phyloP scores from a whole-genome alignment of 306 rosid species.

The Quercus bicolor region DNA sequence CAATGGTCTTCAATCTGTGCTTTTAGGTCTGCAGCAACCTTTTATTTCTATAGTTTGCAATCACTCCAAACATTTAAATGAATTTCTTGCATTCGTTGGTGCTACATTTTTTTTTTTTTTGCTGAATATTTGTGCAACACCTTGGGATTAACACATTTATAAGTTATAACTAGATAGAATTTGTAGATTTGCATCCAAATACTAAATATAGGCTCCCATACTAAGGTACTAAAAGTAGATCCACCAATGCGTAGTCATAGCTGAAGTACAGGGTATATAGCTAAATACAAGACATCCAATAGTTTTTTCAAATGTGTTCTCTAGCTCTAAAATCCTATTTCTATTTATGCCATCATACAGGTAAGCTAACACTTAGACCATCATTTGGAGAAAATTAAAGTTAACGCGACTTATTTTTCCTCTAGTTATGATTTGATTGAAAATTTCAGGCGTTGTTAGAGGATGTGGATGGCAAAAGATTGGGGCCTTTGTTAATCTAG shows the following conservation, averaged over 20 bases:
- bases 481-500: conserved; percentile 39
- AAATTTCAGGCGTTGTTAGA: conserved; percentile 20
- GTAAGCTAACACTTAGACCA: background rate
- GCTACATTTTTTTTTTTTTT: no score
- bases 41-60: background rate
- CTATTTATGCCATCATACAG: no score
- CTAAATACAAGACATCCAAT: no score
- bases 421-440: background rate
- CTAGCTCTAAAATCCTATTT: no score
- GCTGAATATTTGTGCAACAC: background rate
- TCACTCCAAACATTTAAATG: background rate
- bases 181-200: no score
- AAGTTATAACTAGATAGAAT: background rate
- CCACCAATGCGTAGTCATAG: no score
- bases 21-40: conserved; percentile 25
- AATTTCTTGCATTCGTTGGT: background rate
- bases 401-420: background rate
- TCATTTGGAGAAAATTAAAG: background rate
- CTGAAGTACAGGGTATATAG: no score
- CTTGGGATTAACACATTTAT: background rate
- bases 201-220: no score
- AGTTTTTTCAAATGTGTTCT: no score
- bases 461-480: conserved; percentile 44
- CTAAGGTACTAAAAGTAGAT: no score
- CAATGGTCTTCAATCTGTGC: conserved; percentile 40